phyloP scores from a whole-genome alignment of 2,329 filamentous ascomycete genomes.

The Huntiella decipiens region DNA sequence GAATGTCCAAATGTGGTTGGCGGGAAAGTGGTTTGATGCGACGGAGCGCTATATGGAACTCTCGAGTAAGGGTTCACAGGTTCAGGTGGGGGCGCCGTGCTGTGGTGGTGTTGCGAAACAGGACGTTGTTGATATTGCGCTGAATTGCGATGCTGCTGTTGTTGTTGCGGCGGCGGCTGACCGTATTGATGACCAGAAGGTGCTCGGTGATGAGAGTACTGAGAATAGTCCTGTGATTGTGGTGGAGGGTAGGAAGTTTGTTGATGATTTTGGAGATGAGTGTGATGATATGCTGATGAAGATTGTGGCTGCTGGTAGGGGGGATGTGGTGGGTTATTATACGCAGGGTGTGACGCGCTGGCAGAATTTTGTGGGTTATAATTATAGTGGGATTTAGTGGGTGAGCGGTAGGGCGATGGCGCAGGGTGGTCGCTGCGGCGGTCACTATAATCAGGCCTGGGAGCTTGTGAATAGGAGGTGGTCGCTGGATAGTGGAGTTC shows the following conservation, averaged over 20 bases:
- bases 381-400: background rate
- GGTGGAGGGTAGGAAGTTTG: background rate
- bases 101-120: conserved; percentile 7
- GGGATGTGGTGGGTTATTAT: conserved; percentile 2
- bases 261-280: background rate
- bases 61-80: background rate
- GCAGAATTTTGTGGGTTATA: conserved; percentile 8
- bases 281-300: too few species aligned
- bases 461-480: too few species aligned
- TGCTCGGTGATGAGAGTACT: background rate
- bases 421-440: background rate
- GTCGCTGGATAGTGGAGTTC: too few species aligned
- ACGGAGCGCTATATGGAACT: conserved; percentile 1
- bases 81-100: conserved; percentile 14
- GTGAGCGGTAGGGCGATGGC: background rate
- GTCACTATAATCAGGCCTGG: too few species aligned
- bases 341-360: background rate
- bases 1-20: background rate
- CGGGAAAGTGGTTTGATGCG: background rate
- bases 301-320: conserved; percentile 8
- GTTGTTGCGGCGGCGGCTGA: background rate
- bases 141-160: background rate
- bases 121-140: conserved; percentile 5
- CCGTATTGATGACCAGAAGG: background rate
- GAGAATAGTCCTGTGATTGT: background rate